These are phyloP conservation scores for Stygiomarasmius scandens DNA, from an alignment of 1,284 basidiomycete species.

Conservation along the genomic window DNA sequence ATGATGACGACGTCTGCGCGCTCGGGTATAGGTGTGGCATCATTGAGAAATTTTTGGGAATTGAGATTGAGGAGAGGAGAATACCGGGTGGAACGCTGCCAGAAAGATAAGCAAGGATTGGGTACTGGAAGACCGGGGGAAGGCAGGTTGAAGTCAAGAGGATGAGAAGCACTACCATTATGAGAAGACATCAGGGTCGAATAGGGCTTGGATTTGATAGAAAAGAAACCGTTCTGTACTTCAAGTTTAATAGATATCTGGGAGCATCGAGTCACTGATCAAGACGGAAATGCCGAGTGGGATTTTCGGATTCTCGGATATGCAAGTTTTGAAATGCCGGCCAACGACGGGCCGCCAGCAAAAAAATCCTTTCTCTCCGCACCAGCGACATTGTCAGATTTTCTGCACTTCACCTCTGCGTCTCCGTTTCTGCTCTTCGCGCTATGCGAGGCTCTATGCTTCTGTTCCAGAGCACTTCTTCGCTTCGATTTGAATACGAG, in stretches of 20 bases:
- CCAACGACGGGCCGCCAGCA: neutral
- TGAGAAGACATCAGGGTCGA: no score
- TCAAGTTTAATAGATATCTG: no score
- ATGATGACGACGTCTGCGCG: slow-evolving; percentile 21
- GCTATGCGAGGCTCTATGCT: no score
- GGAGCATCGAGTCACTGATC: neutral
- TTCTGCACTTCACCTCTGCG: no score
- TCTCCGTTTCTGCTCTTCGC: no score
- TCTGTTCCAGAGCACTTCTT: no score
- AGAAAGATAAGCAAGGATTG: slow-evolving; percentile 20
- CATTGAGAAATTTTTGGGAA: neutral
- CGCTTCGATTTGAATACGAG: no score
- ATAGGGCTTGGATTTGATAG: no score
- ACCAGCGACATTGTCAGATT: no score
- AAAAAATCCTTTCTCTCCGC: no score
- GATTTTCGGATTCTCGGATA: neutral
- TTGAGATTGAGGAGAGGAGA: slow-evolving; percentile 9
- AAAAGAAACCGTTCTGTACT: no score
- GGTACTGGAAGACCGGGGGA: slow-evolving; percentile 17
- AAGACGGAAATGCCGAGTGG: neutral
- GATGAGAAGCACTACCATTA: no score
- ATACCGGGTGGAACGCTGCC: slow-evolving; percentile 19
- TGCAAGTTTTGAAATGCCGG: neutral
- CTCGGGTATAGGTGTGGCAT: slow-evolving; percentile 5
- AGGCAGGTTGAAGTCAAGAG: slow-evolving; percentile 1